Conservation (phyloP, 768 basidiomycete genomes). For the Tylopilus vinaceipallidus region DNA sequence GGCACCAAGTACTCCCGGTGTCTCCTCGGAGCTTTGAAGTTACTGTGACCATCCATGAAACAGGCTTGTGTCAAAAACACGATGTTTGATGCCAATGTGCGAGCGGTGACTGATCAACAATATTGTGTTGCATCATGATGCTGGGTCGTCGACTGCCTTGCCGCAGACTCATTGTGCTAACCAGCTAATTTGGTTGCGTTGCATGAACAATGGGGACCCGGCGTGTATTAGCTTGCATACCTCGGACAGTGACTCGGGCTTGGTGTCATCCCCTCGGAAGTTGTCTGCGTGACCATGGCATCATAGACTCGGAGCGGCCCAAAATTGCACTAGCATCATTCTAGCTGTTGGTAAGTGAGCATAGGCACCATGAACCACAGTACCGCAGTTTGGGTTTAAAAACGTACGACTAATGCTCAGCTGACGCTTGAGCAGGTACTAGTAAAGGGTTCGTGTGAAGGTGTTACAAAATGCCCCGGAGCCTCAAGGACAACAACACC, state of each 20-base stretch:
- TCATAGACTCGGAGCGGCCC: too few species aligned
- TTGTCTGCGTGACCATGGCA: too few species aligned
- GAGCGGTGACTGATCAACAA: not conserved
- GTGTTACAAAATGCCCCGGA: too few species aligned
- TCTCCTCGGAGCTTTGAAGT: not conserved
- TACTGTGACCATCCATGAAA: not conserved
- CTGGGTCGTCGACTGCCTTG: not conserved
- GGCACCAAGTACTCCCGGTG: not conserved
- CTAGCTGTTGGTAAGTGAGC: too few species aligned
- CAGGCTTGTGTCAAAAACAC: not conserved
- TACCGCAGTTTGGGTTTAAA: too few species aligned
- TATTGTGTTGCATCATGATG: not conserved
- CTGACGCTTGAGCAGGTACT: too few species aligned
- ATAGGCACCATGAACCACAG: too few species aligned
- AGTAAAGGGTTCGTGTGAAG: too few species aligned
- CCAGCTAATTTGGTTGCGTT: not conserved
- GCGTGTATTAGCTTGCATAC: not conserved
- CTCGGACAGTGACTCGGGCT: not conserved
- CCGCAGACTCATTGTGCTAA: constrained; percentile 1
- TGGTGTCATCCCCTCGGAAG: not conserved
- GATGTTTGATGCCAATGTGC: not conserved
- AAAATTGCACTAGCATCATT: too few species aligned
- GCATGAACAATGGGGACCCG: not conserved
- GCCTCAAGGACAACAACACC: too few species aligned
- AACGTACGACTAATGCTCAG: too few species aligned